Percentiles rank a stretch among this genome's conserved stretches.
These are phyloP conservation scores for Thielaviopsis ethacetica DNA, from an alignment of 2,329 filamentous ascomycete species.

Conservation along the genomic window DNA sequence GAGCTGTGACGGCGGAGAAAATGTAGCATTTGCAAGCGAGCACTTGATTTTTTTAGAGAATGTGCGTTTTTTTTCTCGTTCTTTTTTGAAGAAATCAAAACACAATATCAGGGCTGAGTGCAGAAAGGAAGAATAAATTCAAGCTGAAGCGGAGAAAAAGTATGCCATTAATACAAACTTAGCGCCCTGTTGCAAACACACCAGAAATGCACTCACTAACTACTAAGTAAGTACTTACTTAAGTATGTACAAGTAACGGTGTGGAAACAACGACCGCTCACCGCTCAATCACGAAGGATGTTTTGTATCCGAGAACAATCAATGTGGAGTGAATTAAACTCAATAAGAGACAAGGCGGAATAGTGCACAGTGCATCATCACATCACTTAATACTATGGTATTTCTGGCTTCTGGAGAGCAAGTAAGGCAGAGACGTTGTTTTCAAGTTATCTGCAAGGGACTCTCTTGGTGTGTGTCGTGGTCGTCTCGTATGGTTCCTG, in stretches of 20 bases:
- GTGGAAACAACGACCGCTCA: neutral
- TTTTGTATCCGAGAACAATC: neutral
- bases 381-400: neutral
- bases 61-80: no score
- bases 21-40: no score
- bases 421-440: neutral
- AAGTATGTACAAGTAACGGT: no score
- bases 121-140: no score
- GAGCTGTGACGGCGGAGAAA: no score
- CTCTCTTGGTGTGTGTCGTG: neutral
- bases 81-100: no score
- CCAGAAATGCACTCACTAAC: neutral
- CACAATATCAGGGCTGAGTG: no score
- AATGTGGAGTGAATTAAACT: neutral
- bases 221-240: neutral
- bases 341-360: neutral
- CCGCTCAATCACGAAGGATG: neutral
- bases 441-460: neutral
- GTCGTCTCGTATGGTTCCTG: neutral
- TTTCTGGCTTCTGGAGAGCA: neutral
- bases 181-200: neutral
- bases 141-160: no score
- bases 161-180: no score
- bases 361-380: neutral
- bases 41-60: no score